phyloP scores from a whole-genome alignment of 768 basidiomycete species.

The Aureoboletus auriporus region DNA sequence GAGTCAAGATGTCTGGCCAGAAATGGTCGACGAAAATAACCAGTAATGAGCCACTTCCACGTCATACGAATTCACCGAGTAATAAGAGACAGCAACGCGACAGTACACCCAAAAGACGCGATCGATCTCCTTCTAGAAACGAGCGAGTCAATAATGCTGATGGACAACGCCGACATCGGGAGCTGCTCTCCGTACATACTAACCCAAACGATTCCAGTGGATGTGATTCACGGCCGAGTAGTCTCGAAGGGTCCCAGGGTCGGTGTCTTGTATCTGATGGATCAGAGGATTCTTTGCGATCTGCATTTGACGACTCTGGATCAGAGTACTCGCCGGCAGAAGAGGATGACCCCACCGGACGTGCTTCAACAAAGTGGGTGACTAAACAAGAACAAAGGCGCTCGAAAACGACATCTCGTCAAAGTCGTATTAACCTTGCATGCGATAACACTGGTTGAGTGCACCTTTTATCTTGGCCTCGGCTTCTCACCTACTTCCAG shows the following conservation, averaged over 20 bases:
- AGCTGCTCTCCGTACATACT: conserved; percentile 9
- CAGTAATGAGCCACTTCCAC: conserved; percentile 1
- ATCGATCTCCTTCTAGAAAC: conserved; percentile 8
- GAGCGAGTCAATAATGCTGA: conserved; percentile 5
- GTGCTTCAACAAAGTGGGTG: conserved; percentile 1
- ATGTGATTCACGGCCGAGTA: conserved; percentile 16
- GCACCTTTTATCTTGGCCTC: neutral
- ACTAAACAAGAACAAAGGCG: conserved; percentile 8
- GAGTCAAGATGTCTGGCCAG: conserved; percentile 13
- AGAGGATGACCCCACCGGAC: conserved; percentile 8
- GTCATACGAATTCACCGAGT: conserved; percentile 3
- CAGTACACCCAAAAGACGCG: conserved; percentile 7
- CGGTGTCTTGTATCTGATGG: conserved; percentile 13
- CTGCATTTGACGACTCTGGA: conserved; percentile 23
- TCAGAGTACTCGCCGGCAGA: conserved; percentile 30
- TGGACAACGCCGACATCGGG: conserved; percentile 17
- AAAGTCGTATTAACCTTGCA: neutral
- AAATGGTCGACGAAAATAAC: conserved; percentile 12
- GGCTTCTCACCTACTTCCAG: conserved; percentile 12
- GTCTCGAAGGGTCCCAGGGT: conserved; percentile 11
- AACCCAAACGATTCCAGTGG: conserved; percentile 11
- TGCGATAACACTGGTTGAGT: conserved; percentile 10
- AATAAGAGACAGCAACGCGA: conserved; percentile 10
- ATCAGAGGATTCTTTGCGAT: conserved; percentile 19
- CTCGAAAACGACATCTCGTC: neutral